Evolutionary conservation across 495 filamentous ascomycete genomes (phyloP).

Genomic region (Annulohypoxylon stygium): DNA sequence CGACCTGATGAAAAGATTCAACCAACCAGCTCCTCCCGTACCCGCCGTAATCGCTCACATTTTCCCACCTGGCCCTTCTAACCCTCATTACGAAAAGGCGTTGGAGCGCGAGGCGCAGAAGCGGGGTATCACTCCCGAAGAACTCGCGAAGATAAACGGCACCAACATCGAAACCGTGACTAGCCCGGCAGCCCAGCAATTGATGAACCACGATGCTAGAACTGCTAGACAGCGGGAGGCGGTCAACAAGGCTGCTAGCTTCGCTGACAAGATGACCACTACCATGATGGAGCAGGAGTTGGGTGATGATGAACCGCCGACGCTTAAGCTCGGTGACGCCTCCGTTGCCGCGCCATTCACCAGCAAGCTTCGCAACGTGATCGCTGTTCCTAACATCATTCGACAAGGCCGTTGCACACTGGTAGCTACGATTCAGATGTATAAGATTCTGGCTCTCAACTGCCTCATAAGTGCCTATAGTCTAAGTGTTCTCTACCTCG

Average conservation of each 20-base stretch:
- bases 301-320: constrained; percentile 90
- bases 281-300: constrained; percentile 92
- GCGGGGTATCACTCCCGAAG: constrained; percentile 69
- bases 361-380: constrained; percentile 95
- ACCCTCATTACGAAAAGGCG: constrained; percentile 96
- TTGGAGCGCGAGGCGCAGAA: constrained; percentile 83
- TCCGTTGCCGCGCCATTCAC: constrained; percentile 98
- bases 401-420: constrained; percentile 96
- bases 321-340: constrained; percentile 97
- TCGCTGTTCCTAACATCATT: constrained; percentile 98
- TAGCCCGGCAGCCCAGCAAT: constrained; percentile 76
- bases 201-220: constrained; percentile 68
- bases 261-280: constrained; percentile 88
- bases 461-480: constrained; percentile 99
- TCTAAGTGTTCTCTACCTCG: constrained; percentile 93
- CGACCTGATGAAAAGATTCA: constrained; percentile 90
- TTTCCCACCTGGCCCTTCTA: constrained; percentile 89
- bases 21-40: constrained; percentile 89
- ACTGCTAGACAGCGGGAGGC: constrained; percentile 74
- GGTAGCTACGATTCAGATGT: constrained; percentile 99
- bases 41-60: constrained; percentile 91
- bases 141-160: constrained; percentile 58
- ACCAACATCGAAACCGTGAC: constrained; percentile 71
- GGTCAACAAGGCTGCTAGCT: constrained; percentile 75
- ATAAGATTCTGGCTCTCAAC: constrained; percentile 98